Evolutionary conservation across 2,329 filamentous ascomycete species (phyloP).

Genomic region (Neoarthrinium moseri): DNA sequence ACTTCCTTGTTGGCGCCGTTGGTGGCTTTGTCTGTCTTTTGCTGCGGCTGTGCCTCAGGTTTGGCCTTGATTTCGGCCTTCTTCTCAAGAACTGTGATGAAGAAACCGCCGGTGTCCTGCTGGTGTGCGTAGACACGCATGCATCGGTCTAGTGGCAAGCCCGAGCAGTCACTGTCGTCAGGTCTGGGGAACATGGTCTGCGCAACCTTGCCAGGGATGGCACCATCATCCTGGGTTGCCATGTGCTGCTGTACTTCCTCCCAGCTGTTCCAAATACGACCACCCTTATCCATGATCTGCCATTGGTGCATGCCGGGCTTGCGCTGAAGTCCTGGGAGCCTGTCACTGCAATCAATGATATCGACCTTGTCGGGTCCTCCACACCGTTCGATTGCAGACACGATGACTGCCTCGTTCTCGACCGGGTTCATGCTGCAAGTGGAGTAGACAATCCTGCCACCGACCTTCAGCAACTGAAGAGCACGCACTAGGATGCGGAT

Average conservation of each 20-base stretch:
- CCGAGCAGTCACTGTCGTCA: slow-evolving; percentile 49
- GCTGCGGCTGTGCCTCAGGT: slow-evolving; percentile 59
- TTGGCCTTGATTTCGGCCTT: slow-evolving; percentile 78
- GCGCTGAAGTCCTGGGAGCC: slow-evolving; percentile 75
- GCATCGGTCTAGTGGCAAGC: slow-evolving; percentile 81
- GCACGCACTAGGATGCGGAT: slow-evolving; percentile 87
- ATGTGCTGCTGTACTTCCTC: slow-evolving; percentile 73
- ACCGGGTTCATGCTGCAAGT: slow-evolving; percentile 99
- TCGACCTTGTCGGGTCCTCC: slow-evolving; percentile 79
- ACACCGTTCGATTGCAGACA: slow-evolving; percentile 84
- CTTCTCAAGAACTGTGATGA: slow-evolving; percentile 95
- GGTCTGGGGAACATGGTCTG: slow-evolving; percentile 81
- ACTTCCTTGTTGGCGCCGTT: slow-evolving; percentile 17
- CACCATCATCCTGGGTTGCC: slow-evolving; percentile 56
- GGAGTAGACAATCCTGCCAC: slow-evolving; percentile 93
- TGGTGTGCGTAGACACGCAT: slow-evolving; percentile 93
- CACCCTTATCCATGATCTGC: slow-evolving; percentile 88
- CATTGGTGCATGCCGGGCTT: slow-evolving; percentile 75
- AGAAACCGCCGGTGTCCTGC: slow-evolving; percentile 96
- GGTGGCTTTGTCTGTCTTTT: slow-evolving; percentile 24
- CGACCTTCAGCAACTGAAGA: slow-evolving; percentile 92
- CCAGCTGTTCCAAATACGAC: slow-evolving; percentile 78
- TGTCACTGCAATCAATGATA: slow-evolving; percentile 78
- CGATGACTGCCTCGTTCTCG: slow-evolving; percentile 92
- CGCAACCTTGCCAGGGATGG: slow-evolving; percentile 65